These are phyloP conservation scores for Tetradesmus obliquus DNA, from an alignment of 139 green algal genomes.

Conservation along the genomic window DNA sequence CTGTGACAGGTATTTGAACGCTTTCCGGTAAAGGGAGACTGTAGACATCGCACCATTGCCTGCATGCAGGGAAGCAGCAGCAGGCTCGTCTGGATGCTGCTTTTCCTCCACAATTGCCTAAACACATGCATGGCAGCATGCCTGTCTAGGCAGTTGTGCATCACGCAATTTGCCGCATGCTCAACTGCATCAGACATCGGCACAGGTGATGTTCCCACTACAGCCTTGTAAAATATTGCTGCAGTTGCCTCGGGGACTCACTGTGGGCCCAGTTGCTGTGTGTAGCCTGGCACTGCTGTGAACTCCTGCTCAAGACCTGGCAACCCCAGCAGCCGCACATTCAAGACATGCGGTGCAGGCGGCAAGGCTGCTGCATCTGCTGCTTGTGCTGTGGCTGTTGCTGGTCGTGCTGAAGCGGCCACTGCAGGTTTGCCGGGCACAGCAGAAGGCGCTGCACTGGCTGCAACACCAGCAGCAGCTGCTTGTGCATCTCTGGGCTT, in stretches of 20 bases:
- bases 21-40: not conserved
- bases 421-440: not conserved
- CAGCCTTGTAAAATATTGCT: too few species aligned
- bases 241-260: not conserved
- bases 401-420: not conserved
- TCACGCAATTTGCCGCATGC: not conserved
- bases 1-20: not conserved
- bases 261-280: not conserved
- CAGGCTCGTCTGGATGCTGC: not conserved
- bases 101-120: not conserved
- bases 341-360: not conserved
- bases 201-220: too few species aligned
- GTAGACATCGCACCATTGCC: constrained; percentile 15
- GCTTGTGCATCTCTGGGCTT: not conserved
- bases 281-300: not conserved
- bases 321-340: not conserved
- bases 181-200: too few species aligned
- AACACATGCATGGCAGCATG: too few species aligned
- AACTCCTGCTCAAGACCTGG: constrained; percentile 17
- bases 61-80: not conserved
- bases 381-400: not conserved
- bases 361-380: not conserved
- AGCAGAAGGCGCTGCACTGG: not conserved
- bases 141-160: not conserved
- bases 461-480: not conserved